phyloP scores from a whole-genome alignment of 1,284 basidiomycete genomes.

The Apiotrichum brassicae region DNA sequence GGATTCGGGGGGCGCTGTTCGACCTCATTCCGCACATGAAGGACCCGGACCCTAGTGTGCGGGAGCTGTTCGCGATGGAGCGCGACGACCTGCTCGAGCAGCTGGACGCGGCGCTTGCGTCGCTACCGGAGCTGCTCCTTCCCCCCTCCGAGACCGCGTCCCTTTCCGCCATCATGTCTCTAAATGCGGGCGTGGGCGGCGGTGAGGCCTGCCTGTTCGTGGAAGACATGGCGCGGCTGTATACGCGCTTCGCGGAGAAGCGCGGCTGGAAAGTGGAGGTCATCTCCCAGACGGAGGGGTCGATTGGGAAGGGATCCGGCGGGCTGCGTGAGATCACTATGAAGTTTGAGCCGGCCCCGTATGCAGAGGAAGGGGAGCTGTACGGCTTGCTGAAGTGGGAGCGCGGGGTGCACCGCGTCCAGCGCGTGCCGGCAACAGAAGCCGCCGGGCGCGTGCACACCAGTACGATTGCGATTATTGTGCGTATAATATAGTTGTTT shows the following conservation, averaged over 20 bases:
- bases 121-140: constrained; percentile 64
- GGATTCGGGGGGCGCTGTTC: constrained; percentile 52
- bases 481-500: constrained; percentile 46
- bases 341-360: constrained; percentile 26
- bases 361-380: constrained; percentile 66
- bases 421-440: constrained; percentile 87
- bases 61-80: constrained; percentile 69
- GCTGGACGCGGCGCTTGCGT: constrained; percentile 53
- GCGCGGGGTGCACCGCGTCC: constrained; percentile 92
- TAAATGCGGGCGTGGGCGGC: constrained; percentile 90
- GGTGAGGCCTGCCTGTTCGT: constrained; percentile 81
- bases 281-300: constrained; percentile 43
- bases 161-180: constrained; percentile 74
- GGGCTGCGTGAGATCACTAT: constrained; percentile 79
- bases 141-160: constrained; percentile 60
- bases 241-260: constrained; percentile 60
- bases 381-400: constrained; percentile 82
- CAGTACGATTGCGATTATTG: constrained; percentile 81
- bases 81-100: constrained; percentile 52
- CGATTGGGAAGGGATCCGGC: constrained; percentile 53
- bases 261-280: constrained; percentile 46
- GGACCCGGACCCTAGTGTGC: constrained; percentile 72
- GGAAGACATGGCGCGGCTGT: constrained; percentile 75
- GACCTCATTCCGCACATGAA: constrained; percentile 59
- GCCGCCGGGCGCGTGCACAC: constrained; percentile 82